Conservation (phyloP, 768 basidiomycete genomes). For the button mushroom (Agaricus bisporus) region DNA sequence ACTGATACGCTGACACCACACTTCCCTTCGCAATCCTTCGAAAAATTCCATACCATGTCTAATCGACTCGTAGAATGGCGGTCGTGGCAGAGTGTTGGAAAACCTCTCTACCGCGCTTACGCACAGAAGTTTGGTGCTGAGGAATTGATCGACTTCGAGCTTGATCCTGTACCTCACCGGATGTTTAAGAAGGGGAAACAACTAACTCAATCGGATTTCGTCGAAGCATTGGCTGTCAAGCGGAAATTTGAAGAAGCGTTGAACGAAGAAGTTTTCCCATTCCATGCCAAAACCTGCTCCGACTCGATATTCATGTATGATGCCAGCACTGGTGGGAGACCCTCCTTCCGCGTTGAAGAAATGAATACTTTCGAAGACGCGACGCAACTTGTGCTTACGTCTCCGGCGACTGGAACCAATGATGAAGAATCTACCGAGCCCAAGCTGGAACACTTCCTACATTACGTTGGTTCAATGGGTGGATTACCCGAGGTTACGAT, state of each 20-base stretch:
- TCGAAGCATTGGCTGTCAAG: conserved; percentile 20
- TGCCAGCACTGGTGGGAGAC: conserved; percentile 25
- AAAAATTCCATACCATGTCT: conserved; percentile 22
- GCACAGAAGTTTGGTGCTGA: conserved; percentile 15
- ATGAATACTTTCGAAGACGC: conserved; percentile 26
- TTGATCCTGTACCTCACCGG: conserved; percentile 26
- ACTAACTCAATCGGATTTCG: conserved; percentile 21
- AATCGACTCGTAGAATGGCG: conserved; percentile 30
- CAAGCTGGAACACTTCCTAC: conserved; percentile 22
- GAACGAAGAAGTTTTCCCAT: conserved; percentile 21
- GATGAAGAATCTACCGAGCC: conserved; percentile 7
- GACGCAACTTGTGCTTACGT: conserved; percentile 20
- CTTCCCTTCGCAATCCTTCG: conserved; percentile 24
- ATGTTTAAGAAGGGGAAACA: conserved; percentile 24
- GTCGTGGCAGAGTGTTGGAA: conserved; percentile 27
- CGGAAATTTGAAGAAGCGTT: conserved; percentile 20
- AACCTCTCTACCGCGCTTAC: conserved; percentile 23
- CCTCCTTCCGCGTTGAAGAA: conserved; percentile 30
- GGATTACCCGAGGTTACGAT: conserved; percentile 31
- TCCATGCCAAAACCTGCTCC: conserved; percentile 25
- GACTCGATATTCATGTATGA: conserved; percentile 32
- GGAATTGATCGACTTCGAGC: conserved; percentile 15
- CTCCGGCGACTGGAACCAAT: conserved; percentile 9
- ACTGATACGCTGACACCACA: conserved; percentile 22
- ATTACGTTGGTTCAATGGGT: conserved; percentile 30